Conservation (phyloP, 805 yeast species). For the Cyberlindnera japonica region DNA sequence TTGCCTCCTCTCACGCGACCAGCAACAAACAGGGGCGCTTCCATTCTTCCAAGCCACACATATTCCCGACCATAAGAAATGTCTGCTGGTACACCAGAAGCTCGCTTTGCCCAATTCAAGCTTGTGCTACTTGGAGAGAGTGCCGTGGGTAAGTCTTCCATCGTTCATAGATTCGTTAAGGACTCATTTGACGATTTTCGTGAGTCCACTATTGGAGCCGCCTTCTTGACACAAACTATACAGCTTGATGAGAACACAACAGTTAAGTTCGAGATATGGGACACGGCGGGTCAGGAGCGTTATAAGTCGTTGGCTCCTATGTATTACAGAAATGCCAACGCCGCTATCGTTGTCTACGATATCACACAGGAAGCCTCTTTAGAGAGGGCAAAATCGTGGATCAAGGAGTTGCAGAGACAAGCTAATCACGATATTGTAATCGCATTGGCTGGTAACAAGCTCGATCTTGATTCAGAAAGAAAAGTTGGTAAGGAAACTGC, state of each 20-base stretch:
- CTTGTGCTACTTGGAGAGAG: slow-evolving; percentile 63
- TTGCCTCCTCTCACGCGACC: background rate
- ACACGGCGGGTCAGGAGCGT: slow-evolving; percentile 83
- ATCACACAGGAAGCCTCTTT: slow-evolving; percentile 63
- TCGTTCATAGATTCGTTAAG: slow-evolving; percentile 67
- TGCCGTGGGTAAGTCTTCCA: slow-evolving; percentile 66
- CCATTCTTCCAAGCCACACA: background rate
- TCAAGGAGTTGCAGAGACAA: slow-evolving; percentile 67
- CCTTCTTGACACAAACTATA: slow-evolving; percentile 68
- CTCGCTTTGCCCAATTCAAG: slow-evolving; percentile 51
- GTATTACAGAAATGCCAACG: slow-evolving; percentile 79
- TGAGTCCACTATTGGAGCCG: slow-evolving; percentile 84
- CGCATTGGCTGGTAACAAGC: slow-evolving; percentile 74
- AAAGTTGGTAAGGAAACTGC: slow-evolving; percentile 44
- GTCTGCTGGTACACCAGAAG: slow-evolving; percentile 11
- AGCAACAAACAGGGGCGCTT: background rate
- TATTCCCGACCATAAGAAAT: slow-evolving; percentile 3
- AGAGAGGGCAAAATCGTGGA: slow-evolving; percentile 71
- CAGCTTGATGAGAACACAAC: slow-evolving; percentile 50
- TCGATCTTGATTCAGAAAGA: slow-evolving; percentile 54
- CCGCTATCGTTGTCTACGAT: slow-evolving; percentile 76
- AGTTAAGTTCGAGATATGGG: slow-evolving; percentile 79
- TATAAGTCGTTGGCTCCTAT: slow-evolving; percentile 76
- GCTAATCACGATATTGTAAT: slow-evolving; percentile 61
- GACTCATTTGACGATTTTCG: slow-evolving; percentile 69